Evolutionary conservation across 2,329 filamentous ascomycete species (phyloP).

Genomic region (Septoria petroselini): DNA sequence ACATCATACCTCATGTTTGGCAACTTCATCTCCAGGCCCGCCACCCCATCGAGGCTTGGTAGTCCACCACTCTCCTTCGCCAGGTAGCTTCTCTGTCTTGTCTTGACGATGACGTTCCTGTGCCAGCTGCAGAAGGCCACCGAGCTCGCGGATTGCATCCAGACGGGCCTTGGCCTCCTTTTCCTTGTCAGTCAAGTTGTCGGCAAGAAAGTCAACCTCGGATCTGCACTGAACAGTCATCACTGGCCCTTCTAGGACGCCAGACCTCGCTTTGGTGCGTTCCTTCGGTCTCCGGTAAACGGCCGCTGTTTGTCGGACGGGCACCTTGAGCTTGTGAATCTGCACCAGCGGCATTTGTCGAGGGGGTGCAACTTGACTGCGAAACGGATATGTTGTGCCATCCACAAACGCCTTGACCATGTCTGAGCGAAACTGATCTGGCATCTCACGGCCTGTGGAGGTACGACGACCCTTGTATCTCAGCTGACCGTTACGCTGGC

Average conservation of each 20-base stretch:
- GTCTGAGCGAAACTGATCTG: slow-evolving; percentile 56
- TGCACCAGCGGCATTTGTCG: slow-evolving; percentile 47
- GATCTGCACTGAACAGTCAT: slow-evolving; percentile 54
- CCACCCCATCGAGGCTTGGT: slow-evolving; percentile 57
- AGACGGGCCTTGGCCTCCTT: slow-evolving; percentile 38
- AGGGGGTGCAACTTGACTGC: slow-evolving; percentile 51
- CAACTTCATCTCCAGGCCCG: slow-evolving; percentile 47
- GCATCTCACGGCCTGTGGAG: slow-evolving; percentile 58
- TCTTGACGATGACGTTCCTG: slow-evolving; percentile 60
- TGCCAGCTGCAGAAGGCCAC: slow-evolving; percentile 56
- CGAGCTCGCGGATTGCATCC: slow-evolving; percentile 58
- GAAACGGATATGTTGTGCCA: slow-evolving; percentile 57
- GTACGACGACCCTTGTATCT: slow-evolving; percentile 58
- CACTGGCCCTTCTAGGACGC: slow-evolving; percentile 58
- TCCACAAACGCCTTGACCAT: slow-evolving; percentile 57
- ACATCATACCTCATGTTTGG: slow-evolving; percentile 19
- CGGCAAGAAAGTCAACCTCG: slow-evolving; percentile 51
- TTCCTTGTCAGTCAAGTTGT: slow-evolving; percentile 28
- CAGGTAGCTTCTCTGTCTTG: slow-evolving; percentile 47
- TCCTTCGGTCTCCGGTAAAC: slow-evolving; percentile 55
- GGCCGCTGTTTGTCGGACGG: slow-evolving; percentile 55
- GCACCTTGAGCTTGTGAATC: slow-evolving; percentile 48
- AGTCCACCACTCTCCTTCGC: slow-evolving; percentile 61
- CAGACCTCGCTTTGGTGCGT: slow-evolving; percentile 50
- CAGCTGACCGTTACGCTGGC: slow-evolving; percentile 18